These are phyloP conservation scores for Penicillium brasilianum DNA, from an alignment of 2,329 filamentous ascomycete genomes.

Conservation along the genomic window DNA sequence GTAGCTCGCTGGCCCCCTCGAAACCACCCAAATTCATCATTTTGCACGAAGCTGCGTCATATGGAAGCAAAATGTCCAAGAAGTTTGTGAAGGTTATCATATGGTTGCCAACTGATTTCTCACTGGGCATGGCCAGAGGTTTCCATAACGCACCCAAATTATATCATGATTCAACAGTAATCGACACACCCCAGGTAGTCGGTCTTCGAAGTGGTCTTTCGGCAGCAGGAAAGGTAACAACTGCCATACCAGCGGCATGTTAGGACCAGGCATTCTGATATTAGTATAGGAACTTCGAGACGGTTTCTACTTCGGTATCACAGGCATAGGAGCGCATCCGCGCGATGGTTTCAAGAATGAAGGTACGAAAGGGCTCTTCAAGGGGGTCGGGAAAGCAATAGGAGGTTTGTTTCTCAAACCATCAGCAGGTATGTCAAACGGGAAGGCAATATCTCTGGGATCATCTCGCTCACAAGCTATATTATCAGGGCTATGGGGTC, in stretches of 20 bases:
- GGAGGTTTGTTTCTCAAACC: conserved; percentile 82
- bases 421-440: conserved; percentile 66
- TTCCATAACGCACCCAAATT: conserved; percentile 86
- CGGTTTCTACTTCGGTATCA: conserved; percentile 80
- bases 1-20: conserved; percentile 8
- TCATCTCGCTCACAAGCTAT: conserved; percentile 1
- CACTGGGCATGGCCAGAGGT: conserved; percentile 78
- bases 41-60: conserved; percentile 10
- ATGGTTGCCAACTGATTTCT: conserved; percentile 78
- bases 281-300: conserved; percentile 66
- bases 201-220: conserved; percentile 75
- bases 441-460: neutral
- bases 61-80: conserved; percentile 12
- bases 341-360: conserved; percentile 70
- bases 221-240: conserved; percentile 69
- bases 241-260: neutral
- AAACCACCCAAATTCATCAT: neutral
- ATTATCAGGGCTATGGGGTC: conserved; percentile 35
- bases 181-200: conserved; percentile 78
- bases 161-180: conserved; percentile 82
- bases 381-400: conserved; percentile 81
- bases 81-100: conserved; percentile 8
- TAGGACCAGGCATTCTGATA: neutral
- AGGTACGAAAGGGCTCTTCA: conserved; percentile 70
- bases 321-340: conserved; percentile 80